These are phyloP conservation scores for Tetrastigma voinierianum DNA, from an alignment of 164 flowering plant genomes.

Conservation along the genomic window DNA sequence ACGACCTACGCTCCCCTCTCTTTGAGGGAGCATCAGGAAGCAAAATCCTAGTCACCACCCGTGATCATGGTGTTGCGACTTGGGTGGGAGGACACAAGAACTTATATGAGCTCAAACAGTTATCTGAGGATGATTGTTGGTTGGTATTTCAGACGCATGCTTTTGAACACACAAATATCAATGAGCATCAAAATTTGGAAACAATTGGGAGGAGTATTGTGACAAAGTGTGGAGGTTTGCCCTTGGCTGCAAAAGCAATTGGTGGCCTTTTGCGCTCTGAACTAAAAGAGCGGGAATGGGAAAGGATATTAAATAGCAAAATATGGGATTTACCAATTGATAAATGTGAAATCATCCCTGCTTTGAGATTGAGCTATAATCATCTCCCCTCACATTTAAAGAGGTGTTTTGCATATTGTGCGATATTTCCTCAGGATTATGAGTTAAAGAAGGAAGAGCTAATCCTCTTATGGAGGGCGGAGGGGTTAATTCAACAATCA, in stretches of 20 bases:
- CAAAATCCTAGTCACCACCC: slow-evolving; percentile 18
- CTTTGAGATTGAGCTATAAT: too few species aligned
- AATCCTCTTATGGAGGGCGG: too few species aligned
- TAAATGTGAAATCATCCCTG: too few species aligned
- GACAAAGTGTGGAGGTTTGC: slow-evolving; percentile 13
- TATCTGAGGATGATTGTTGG: slow-evolving; percentile 9
- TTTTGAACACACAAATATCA: neutral
- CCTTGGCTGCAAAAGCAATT: slow-evolving; percentile 13
- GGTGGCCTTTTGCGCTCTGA: slow-evolving; percentile 14
- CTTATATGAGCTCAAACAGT: neutral
- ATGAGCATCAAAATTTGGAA: neutral
- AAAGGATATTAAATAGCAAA: too few species aligned
- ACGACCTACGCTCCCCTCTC: neutral
- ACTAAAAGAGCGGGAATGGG: slow-evolving; percentile 6
- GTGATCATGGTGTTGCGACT: slow-evolving; percentile 5
- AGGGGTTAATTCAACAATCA: too few species aligned
- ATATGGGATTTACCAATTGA: too few species aligned
- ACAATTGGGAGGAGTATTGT: slow-evolving; percentile 20
- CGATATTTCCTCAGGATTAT: too few species aligned
- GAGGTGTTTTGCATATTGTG: too few species aligned
- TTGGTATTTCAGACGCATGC: slow-evolving; percentile 5
- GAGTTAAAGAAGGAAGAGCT: too few species aligned
- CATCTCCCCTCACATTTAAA: too few species aligned
- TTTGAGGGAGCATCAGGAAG: slow-evolving; percentile 10
- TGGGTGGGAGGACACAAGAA: neutral